These are phyloP conservation scores for Syncephalastrum sp. DNA, from an alignment of 371 early-diverging fungal genomes.

Conservation along the genomic window DNA sequence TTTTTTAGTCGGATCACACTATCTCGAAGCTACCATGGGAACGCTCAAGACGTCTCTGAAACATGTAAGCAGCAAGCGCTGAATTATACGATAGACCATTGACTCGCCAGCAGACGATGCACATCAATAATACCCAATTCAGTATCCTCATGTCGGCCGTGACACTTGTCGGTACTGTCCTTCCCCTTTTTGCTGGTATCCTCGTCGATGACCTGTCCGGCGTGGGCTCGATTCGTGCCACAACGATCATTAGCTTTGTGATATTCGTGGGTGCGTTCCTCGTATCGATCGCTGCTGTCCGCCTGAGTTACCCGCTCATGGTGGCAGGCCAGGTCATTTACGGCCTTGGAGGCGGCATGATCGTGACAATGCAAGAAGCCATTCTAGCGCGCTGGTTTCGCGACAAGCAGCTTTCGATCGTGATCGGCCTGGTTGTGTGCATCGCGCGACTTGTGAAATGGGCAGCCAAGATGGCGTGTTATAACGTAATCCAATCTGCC, in stretches of 20 bases:
- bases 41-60: constrained; percentile 42
- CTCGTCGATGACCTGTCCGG: constrained; percentile 45
- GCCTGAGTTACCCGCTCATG: constrained; percentile 40
- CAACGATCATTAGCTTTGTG: constrained; percentile 30
- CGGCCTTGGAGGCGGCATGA: constrained; percentile 47
- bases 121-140: constrained; percentile 70
- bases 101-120: constrained; percentile 26
- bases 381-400: constrained; percentile 48
- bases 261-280: constrained; percentile 36
- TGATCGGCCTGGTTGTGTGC: constrained; percentile 34
- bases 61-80: constrained; percentile 21
- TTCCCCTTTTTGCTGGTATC: constrained; percentile 67
- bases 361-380: constrained; percentile 48
- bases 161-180: constrained; percentile 66
- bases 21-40: constrained; percentile 41
- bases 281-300: constrained; percentile 28
- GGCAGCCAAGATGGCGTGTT: constrained; percentile 40
- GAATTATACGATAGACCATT: not conserved
- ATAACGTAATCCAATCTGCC: constrained; percentile 32
- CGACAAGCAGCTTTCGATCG: constrained; percentile 35
- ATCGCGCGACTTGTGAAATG: constrained; percentile 40
- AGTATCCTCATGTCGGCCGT: constrained; percentile 70
- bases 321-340: constrained; percentile 43
- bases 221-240: constrained; percentile 39
- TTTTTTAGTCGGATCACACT: constrained; percentile 35